phyloP scores from a whole-genome alignment of 768 basidiomycete genomes.

The Lactarius vividus region DNA sequence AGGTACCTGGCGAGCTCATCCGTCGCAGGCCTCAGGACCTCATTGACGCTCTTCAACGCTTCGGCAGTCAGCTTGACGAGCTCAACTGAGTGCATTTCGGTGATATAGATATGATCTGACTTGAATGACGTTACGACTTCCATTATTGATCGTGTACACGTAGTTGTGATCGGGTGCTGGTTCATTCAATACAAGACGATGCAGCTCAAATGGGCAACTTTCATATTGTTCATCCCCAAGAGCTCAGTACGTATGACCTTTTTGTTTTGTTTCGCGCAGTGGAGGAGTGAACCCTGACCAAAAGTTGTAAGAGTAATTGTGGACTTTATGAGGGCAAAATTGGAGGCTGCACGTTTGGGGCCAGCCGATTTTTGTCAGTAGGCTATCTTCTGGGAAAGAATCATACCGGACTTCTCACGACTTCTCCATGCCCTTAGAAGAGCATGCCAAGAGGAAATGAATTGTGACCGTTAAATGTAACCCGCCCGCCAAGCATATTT shows the following conservation, averaged over 20 bases:
- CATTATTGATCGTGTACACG: background rate
- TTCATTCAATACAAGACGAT: background rate
- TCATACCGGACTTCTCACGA: background rate
- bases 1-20: background rate
- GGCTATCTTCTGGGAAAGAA: too few relatives aligned
- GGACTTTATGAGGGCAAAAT: background rate
- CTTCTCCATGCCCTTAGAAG: background rate
- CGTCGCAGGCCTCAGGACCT: background rate
- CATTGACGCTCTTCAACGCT: background rate
- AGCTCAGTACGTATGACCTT: background rate
- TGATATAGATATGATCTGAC: background rate
- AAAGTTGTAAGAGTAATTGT: too few relatives aligned
- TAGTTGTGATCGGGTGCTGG: background rate
- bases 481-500: too few relatives aligned
- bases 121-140: background rate
- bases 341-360: background rate
- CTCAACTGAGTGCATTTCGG: background rate
- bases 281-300: too few relatives aligned
- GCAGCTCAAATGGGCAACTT: background rate
- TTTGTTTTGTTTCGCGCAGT: background rate
- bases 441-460: background rate
- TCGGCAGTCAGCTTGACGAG: background rate
- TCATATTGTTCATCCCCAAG: background rate
- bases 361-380: too few relatives aligned
- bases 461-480: too few relatives aligned